Conservation (phyloP, 768 basidiomycete species). For the Exsudoporus frostii region DNA sequence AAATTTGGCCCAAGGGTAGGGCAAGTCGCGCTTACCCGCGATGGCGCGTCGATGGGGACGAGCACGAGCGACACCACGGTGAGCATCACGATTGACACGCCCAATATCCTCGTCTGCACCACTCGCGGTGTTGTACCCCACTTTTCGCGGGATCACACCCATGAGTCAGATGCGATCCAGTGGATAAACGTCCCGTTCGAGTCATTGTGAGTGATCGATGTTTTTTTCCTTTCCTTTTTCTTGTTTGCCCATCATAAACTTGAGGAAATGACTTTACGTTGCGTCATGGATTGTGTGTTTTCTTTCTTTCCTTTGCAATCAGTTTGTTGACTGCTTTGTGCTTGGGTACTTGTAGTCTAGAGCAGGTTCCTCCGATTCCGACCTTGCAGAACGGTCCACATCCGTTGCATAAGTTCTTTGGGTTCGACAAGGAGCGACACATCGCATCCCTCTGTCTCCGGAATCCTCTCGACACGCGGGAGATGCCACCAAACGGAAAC, state of each 20-base stretch:
- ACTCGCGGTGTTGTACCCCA: conserved; percentile 76
- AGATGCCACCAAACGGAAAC: conserved; percentile 74
- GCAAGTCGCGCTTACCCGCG: conserved; percentile 17
- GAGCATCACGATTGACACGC: conserved; percentile 50
- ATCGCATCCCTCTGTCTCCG: conserved; percentile 59
- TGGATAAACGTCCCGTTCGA: conserved; percentile 78
- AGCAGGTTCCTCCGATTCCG: conserved; percentile 63
- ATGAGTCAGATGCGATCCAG: conserved; percentile 44
- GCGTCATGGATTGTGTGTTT: background rate
- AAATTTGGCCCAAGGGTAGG: conserved; percentile 30
- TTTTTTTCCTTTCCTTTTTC: background rate
- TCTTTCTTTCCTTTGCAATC: background rate
- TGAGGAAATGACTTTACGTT: background rate
- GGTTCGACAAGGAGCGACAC: conserved; percentile 46
- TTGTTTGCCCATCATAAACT: background rate
- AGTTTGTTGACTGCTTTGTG: background rate
- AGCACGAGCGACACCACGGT: background rate
- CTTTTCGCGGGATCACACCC: conserved; percentile 61
- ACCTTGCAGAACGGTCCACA: conserved; percentile 49
- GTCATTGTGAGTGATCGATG: conserved; percentile 61
- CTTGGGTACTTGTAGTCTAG: conserved; percentile 45
- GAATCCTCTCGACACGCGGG: conserved; percentile 59
- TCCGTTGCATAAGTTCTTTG: conserved; percentile 66
- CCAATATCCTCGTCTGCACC: conserved; percentile 57
- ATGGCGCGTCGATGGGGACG: background rate